phyloP scores from a whole-genome alignment of 805 yeast genomes.

The Candida montana region DNA sequence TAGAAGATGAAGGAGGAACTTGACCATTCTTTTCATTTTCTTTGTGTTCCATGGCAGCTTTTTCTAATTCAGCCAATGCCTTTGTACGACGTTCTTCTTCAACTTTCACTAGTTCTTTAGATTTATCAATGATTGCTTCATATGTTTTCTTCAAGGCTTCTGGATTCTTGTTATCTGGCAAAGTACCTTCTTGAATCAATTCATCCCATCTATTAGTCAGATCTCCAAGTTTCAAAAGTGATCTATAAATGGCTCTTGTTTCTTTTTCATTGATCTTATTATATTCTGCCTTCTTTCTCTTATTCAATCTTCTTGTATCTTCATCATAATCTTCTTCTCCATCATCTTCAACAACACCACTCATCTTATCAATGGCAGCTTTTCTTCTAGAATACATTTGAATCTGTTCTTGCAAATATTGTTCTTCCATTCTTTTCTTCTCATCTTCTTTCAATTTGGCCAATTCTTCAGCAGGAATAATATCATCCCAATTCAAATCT shows the following conservation, averaged over 20 bases:
- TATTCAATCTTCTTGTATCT: conserved; percentile 27
- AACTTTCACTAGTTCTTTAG: conserved; percentile 54
- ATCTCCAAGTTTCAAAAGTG: conserved; percentile 79
- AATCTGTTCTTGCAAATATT: conserved; percentile 81
- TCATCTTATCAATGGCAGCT: conserved; percentile 61
- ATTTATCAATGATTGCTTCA: conserved; percentile 59
- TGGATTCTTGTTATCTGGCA: conserved; percentile 79
- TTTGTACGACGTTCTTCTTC: conserved; percentile 62
- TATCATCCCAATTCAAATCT: conserved; percentile 98
- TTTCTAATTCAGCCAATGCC: conserved; percentile 53
- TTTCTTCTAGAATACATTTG: conserved; percentile 81
- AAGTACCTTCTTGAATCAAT: conserved; percentile 81
- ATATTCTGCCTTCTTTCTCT: conserved; percentile 37
- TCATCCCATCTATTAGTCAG: conserved; percentile 73
- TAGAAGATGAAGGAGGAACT: conserved; percentile 22
- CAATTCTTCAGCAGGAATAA: conserved; percentile 92
- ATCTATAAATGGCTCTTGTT: conserved; percentile 76
- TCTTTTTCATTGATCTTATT: conserved; percentile 76
- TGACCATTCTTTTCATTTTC: conserved; percentile 35
- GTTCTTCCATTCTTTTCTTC: conserved; percentile 78
- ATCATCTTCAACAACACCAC: conserved; percentile 35
- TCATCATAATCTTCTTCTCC: conserved; percentile 37
- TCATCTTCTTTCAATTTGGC: conserved; percentile 87
- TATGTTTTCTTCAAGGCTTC: conserved; percentile 71
- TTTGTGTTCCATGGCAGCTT: conserved; percentile 51